Base-by-base conservation (phyloP, 768 basidiomycete genomes). In the Gymnopilus junonius region DNA sequence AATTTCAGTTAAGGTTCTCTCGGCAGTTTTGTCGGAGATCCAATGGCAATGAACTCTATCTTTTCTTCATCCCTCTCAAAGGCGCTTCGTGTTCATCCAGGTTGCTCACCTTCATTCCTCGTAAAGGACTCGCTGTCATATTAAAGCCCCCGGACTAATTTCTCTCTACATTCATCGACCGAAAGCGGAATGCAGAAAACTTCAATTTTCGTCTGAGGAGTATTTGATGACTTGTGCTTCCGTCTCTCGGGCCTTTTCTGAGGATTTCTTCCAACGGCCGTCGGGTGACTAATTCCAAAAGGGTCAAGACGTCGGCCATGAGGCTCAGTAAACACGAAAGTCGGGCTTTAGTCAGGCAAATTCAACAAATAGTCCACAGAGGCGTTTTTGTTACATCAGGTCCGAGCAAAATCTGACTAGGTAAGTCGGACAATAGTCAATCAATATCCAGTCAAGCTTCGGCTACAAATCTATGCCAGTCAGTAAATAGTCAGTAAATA, bases 221-320 rank as follows among this genome's bases (percentile, higher is more conserved):
- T 43, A 43, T 43, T 46, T 45, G 27, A n/a, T 34, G 29, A 58
- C 31, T 58, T 46, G 58, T 48, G 43, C 45, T 58, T 46, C 45
- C 29, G 39, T 56, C 15, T 29, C 55, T 43, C 43, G 45, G 43
- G 12, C 58, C 21, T 29, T 60, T 60, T 54, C 59, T 51, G 35
- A 27, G 25, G 59, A 40, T 60, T 27, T 39, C 15, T 23, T 60
- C 48, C 37, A 60, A 37, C 17, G 42, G 34, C 34, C 25, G 25
- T n/a, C n/a, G 58, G 59, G 27, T 51, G n/a, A 51, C 42, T 29
- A 51, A 29, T 60, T 50, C 59, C 59, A 60, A 60, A 60, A 60
- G 59, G 59, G 51, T 42, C 46, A 53, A 60, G 8, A 37, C 8
- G 34, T 40, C 37, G 51, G 37, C 59, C 59, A 60, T 58, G 58